A percentile compares a stretch with the other conserved stretches of the same genome.
phyloP scores from a whole-genome alignment of 2,329 filamentous ascomycete species.

The Colletotrichum simmondsii region DNA sequence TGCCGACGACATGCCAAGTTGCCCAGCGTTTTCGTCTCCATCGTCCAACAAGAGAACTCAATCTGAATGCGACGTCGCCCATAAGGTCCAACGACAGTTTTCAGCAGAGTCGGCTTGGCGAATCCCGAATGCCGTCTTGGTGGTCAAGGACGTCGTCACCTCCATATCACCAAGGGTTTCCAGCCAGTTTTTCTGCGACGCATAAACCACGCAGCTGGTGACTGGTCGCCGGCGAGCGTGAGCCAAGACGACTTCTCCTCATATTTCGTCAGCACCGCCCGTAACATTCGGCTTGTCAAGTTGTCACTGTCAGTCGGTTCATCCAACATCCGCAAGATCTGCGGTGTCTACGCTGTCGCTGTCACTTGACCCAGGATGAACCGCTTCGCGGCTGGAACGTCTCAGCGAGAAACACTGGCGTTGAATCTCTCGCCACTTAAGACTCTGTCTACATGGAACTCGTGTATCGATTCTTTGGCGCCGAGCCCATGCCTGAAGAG shows the following conservation, averaged over 20 bases:
- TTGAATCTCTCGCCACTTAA: background rate
- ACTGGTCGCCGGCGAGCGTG: background rate
- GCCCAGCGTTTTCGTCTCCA: constrained; percentile 19
- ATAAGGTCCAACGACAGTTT: background rate
- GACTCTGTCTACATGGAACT: background rate
- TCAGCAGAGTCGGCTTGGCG: constrained; percentile 11
- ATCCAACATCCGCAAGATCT: constrained; percentile 12
- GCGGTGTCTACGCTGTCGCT: background rate
- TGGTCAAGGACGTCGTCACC: constrained; percentile 20
- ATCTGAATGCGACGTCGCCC: constrained; percentile 21
- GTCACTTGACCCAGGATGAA: background rate
- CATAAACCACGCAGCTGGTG: constrained; percentile 6
- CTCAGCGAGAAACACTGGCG: background rate
- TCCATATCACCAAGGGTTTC: background rate
- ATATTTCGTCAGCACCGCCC: background rate
- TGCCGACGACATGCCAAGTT: constrained; percentile 18
- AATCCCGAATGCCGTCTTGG: constrained; percentile 22
- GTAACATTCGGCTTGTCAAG: background rate
- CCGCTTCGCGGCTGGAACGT: background rate
- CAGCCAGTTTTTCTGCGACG: constrained; percentile 7
- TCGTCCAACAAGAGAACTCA: background rate
- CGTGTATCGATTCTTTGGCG: too few relatives aligned
- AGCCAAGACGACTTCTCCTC: constrained; percentile 13
- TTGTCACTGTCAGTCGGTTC: constrained; percentile 2
- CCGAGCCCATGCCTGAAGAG: background rate